Percentiles rank a stretch among this genome's conserved stretches.
These are phyloP conservation scores for Tillandsia leiboldiana DNA, from an alignment of 176 grass and related monocot species.

Conservation along the genomic window DNA sequence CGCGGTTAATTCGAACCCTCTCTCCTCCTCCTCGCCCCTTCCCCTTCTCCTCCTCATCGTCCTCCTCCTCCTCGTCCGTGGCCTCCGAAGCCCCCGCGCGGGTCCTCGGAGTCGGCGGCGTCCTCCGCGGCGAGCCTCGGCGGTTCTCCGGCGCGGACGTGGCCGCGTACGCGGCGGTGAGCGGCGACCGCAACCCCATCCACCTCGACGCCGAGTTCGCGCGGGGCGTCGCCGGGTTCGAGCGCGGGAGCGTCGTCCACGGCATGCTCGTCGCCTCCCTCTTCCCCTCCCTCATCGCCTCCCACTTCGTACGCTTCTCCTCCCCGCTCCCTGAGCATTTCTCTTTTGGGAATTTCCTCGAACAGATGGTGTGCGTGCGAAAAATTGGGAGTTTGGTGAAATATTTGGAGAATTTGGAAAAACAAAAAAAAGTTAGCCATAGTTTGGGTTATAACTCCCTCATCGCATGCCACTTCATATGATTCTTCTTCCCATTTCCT, in stretches of 20 bases:
- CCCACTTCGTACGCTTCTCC: conserved; percentile 31
- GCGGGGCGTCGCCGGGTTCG: conserved; percentile 28
- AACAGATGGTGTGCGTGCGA: conserved; percentile 8
- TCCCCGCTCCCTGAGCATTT: not conserved
- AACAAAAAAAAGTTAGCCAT: too few species aligned
- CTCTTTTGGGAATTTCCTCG: conserved; percentile 26
- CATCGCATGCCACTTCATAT: conserved; percentile 51
- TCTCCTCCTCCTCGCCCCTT: too few species aligned
- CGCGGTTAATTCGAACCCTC: too few species aligned
- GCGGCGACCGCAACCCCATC: conserved; percentile 56
- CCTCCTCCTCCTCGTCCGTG: too few species aligned
- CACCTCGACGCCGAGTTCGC: conserved; percentile 45
- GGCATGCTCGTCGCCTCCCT: conserved; percentile 74
- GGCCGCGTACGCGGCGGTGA: conserved; percentile 35
- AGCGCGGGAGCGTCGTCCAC: conserved; percentile 49
- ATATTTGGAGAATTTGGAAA: too few species aligned
- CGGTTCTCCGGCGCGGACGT: conserved; percentile 52
- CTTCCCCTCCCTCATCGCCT: conserved; percentile 55
- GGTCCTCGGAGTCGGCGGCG: conserved; percentile 31
- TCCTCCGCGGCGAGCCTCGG: conserved; percentile 20
- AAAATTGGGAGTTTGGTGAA: too few species aligned
- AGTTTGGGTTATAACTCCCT: conserved; percentile 1
- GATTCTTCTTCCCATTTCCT: not conserved
- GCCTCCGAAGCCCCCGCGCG: not conserved
- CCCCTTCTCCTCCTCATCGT: too few species aligned